Evolutionary conservation across 208 protist genomes (phyloP).

Genomic region (Crithidia mellificae): DNA sequence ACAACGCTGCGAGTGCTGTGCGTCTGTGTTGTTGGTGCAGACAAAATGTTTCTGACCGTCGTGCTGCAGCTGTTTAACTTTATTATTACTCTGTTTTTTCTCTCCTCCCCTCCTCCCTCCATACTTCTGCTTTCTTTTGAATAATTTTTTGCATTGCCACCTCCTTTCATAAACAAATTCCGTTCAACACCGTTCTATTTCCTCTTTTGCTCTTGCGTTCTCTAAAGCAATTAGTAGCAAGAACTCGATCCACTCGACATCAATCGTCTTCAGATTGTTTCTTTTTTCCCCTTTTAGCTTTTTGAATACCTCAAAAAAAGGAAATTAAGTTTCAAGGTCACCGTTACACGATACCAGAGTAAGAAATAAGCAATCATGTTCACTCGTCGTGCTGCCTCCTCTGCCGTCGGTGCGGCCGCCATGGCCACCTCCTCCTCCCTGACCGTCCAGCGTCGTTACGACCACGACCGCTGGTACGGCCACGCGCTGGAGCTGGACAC

Average conservation of each 20-base stretch:
- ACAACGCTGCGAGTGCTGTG: too few relatives aligned
- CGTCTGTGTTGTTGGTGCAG: too few relatives aligned
- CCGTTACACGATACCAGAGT: too few relatives aligned
- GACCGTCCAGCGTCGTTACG: conserved; percentile 60
- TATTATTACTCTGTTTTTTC: too few relatives aligned
- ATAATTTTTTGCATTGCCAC: too few relatives aligned
- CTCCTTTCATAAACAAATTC: too few relatives aligned
- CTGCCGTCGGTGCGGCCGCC: conserved; percentile 37
- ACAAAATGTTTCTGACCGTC: too few relatives aligned
- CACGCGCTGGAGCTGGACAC: conserved; percentile 82
- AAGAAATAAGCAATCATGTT: conserved; percentile 42
- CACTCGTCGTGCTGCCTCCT: conserved; percentile 54
- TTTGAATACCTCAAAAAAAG: not conserved
- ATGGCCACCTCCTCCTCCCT: conserved; percentile 38
- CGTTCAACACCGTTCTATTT: too few relatives aligned
- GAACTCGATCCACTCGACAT: not conserved
- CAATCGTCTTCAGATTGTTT: too few relatives aligned
- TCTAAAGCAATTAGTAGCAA: not conserved
- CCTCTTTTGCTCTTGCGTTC: too few relatives aligned
- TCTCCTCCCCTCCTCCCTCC: not conserved
- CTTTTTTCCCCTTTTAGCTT: not conserved
- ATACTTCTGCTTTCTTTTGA: not conserved
- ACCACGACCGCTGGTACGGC: conserved; percentile 90
- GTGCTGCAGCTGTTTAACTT: too few relatives aligned
- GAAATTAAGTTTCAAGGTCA: too few relatives aligned